A percentile compares a stretch with the other conserved stretches of the same genome.
These are phyloP conservation scores for Irpex rosettiformis DNA, from an alignment of 1,284 basidiomycete genomes.

Conservation along the genomic window DNA sequence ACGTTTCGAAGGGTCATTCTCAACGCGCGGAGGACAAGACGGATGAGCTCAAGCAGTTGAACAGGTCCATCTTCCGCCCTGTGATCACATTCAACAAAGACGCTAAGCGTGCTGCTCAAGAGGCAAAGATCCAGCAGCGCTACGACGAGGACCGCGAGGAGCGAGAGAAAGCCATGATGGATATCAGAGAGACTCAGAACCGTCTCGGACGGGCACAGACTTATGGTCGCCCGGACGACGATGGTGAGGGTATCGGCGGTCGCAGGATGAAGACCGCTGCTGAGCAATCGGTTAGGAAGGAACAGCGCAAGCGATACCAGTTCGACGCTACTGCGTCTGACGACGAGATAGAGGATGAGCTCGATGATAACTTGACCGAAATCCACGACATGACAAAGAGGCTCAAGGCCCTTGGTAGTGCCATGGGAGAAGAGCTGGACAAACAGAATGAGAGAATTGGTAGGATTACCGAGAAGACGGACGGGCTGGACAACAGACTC, in stretches of 20 bases:
- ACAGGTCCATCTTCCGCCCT: conserved; percentile 93
- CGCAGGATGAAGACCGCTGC: conserved; percentile 3
- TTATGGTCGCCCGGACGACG: conserved; percentile 48
- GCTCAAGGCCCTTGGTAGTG: conserved; percentile 81
- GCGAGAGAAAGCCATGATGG: conserved; percentile 81
- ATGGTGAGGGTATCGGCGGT: conserved; percentile 34
- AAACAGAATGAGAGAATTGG: conserved; percentile 73
- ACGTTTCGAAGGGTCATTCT: conserved; percentile 90
- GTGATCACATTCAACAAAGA: conserved; percentile 91
- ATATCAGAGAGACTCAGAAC: conserved; percentile 85
- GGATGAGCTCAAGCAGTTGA: conserved; percentile 91
- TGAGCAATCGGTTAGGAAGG: conserved; percentile 39
- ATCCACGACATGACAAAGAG: conserved; percentile 79
- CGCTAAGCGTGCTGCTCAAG: conserved; percentile 85
- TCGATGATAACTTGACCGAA: conserved; percentile 92
- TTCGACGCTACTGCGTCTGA: conserved; percentile 96
- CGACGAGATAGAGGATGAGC: conserved; percentile 84
- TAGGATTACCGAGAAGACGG: conserved; percentile 67
- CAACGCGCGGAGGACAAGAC: conserved; percentile 91
- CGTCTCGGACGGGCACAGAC: conserved; percentile 77
- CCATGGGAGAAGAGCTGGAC: conserved; percentile 83
- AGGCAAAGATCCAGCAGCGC: conserved; percentile 83
- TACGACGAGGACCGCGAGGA: conserved; percentile 89
- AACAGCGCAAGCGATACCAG: conserved; percentile 84
- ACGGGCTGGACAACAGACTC: conserved; percentile 58